Conservation (phyloP, 768 basidiomycete genomes). For the Panaeolus papilionaceus region DNA sequence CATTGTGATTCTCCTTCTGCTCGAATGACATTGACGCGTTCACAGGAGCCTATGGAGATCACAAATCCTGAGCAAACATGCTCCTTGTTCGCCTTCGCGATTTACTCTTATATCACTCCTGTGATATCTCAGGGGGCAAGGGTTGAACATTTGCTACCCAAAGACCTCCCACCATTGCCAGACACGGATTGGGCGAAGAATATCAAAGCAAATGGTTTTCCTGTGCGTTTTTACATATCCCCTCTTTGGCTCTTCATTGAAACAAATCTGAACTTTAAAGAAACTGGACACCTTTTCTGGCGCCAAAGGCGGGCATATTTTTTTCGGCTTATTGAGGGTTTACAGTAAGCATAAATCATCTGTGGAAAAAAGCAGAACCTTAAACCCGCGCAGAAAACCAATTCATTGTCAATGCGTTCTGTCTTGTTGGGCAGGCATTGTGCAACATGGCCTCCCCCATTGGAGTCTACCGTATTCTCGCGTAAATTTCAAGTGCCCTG, state of each 20-base stretch:
- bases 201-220: slow-evolving; percentile 25
- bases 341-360: slow-evolving; percentile 25
- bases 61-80: slow-evolving; percentile 24
- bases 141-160: slow-evolving; percentile 49
- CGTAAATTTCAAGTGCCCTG: slow-evolving; percentile 28
- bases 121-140: slow-evolving; percentile 49
- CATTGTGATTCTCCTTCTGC: not conserved
- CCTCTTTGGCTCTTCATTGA: slow-evolving; percentile 19
- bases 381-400: slow-evolving; percentile 29
- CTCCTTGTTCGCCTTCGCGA: not conserved
- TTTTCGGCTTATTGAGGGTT: slow-evolving; percentile 51
- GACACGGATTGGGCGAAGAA: slow-evolving; percentile 53
- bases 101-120: slow-evolving; percentile 54
- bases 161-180: slow-evolving; percentile 66
- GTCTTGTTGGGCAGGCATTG: slow-evolving; percentile 33
- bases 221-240: slow-evolving; percentile 32
- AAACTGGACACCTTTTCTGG: slow-evolving; percentile 47
- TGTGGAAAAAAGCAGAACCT: not conserved
- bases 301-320: slow-evolving; percentile 47
- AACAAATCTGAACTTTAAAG: slow-evolving; percentile 25
- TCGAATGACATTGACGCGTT: not conserved
- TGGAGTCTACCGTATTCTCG: slow-evolving; percentile 45
- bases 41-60: slow-evolving; percentile 17
- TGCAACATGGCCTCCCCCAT: slow-evolving; percentile 43
- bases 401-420: slow-evolving; percentile 31